Base-by-base conservation (phyloP, 2,329 filamentous ascomycete species). In the Byssothecium circinans region DNA sequence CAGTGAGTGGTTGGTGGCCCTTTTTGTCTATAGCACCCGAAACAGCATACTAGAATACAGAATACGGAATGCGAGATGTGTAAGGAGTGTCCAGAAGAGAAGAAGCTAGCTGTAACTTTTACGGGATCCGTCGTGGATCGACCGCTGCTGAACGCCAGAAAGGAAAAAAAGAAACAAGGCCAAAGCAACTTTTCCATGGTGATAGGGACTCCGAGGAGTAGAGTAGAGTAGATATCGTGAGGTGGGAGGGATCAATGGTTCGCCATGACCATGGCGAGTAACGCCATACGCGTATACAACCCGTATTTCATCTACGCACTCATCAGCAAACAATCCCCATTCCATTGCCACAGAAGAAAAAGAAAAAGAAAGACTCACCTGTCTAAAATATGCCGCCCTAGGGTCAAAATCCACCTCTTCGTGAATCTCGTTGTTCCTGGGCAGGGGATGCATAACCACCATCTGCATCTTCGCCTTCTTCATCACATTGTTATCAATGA, bases 351-450 rank as follows among this genome's bases (percentile, higher is more conserved):
- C 15, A 32, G 23, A 25, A 25, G 7, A 32, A 6, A 11, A 27
- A 11, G 11, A 27, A 27, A n/a, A 8, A 23, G 30, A 22, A 27
- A 40, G 33, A 64, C 88, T 84, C 76, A 96, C 92, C 88, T 99
- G 94, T 88, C 94, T 85, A 77, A 99, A 99, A 78, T 99, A 99
- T 46, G 94, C 92, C 49, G 94, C 94, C 62, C 94, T 80, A 70
- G 95, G 90, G 76, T 99, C 94, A 76, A 95, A 96, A 74, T 99
- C 94, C 40, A 99, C 91, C 78, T 99, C 94, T 75, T 95, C 90
- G 27, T 86, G 85, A 68, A 99, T 86, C 81, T 99, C 94, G 58
- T 87, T 85, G 67, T 97, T 97, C 65, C 94, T 83, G 33, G 94
- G 94, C 65, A 99, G 80, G 48, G 94, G 94, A 75, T 99, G 94